Percentiles rank a stretch among this genome's conserved stretches.
phyloP scores from a whole-genome alignment of 2,329 filamentous ascomycete genomes.

The Sporothrix curviconia region DNA sequence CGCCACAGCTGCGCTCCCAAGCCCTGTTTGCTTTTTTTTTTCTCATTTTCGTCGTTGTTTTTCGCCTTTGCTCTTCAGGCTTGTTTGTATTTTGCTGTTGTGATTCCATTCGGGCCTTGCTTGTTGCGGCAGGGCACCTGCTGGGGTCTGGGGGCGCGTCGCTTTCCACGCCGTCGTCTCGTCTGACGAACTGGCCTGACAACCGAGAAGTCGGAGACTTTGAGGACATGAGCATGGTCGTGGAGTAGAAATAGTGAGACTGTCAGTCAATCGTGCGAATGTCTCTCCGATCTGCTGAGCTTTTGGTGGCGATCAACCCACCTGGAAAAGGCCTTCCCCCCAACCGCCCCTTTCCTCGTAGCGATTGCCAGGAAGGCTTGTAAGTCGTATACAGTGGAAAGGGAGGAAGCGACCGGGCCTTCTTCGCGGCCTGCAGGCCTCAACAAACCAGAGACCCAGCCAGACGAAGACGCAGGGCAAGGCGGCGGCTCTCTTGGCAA shows the following conservation, averaged over 20 bases:
- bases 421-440: neutral
- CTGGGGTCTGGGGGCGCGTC: neutral
- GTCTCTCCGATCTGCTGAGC: neutral
- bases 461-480: neutral
- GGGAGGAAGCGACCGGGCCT: neutral
- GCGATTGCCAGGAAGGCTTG: neutral
- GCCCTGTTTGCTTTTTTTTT: neutral
- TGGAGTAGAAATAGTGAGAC: neutral
- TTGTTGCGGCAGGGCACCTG: neutral
- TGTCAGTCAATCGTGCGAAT: neutral
- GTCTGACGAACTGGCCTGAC: neutral
- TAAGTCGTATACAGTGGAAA: neutral
- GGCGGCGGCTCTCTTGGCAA: slow-evolving; percentile 3
- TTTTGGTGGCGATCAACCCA: slow-evolving; percentile 4
- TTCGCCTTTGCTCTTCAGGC: neutral
- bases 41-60: neutral
- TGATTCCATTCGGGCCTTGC: slow-evolving; percentile 3
- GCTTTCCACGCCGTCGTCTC: slow-evolving; percentile 1
- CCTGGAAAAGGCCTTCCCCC: neutral
- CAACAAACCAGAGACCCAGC: neutral
- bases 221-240: neutral
- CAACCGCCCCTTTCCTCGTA: neutral
- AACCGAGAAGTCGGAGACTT: neutral
- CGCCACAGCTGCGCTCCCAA: neutral
- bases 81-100: neutral